These are phyloP conservation scores for Thalassiosira mediterranea DNA, from an alignment of 352 stramenopile genomes.

Conservation along the genomic window DNA sequence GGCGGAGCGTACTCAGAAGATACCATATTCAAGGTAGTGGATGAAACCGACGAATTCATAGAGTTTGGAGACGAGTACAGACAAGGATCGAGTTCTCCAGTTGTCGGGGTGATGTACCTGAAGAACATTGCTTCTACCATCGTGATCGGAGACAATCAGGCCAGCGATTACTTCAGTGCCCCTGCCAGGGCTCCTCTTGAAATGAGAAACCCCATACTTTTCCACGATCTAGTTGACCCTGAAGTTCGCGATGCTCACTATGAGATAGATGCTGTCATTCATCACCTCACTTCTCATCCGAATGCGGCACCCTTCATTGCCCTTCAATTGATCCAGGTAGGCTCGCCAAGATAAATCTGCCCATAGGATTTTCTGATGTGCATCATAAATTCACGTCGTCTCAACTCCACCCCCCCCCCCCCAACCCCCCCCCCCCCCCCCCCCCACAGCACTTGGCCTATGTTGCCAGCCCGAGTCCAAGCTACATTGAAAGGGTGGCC, in stretches of 20 bases:
- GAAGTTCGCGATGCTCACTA: slow-evolving; percentile 44
- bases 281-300: slow-evolving; percentile 60
- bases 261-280: slow-evolving; percentile 59
- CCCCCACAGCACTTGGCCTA: slow-evolving; percentile 66
- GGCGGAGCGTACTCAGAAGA: slow-evolving; percentile 19
- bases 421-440: too few species aligned
- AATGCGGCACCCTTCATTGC: slow-evolving; percentile 61
- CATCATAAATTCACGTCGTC: too few species aligned
- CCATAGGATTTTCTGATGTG: too few species aligned
- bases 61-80: neutral
- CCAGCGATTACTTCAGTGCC: slow-evolving; percentile 29
- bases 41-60: slow-evolving; percentile 37
- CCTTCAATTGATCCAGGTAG: slow-evolving; percentile 45
- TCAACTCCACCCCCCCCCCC: too few species aligned
- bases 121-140: slow-evolving; percentile 57
- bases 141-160: slow-evolving; percentile 29
- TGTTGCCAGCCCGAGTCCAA: slow-evolving; percentile 59
- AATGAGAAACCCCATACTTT: slow-evolving; percentile 53
- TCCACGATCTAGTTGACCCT: slow-evolving; percentile 52
- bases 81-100: neutral
- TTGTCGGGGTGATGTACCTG: slow-evolving; percentile 28
- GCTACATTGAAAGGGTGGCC: slow-evolving; percentile 58
- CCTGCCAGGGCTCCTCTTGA: slow-evolving; percentile 20
- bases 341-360: too few species aligned
- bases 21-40: slow-evolving; percentile 44